These are phyloP conservation scores for Zasmidium citrigriseum DNA, from an alignment of 2,329 filamentous ascomycete species.

Conservation along the genomic window DNA sequence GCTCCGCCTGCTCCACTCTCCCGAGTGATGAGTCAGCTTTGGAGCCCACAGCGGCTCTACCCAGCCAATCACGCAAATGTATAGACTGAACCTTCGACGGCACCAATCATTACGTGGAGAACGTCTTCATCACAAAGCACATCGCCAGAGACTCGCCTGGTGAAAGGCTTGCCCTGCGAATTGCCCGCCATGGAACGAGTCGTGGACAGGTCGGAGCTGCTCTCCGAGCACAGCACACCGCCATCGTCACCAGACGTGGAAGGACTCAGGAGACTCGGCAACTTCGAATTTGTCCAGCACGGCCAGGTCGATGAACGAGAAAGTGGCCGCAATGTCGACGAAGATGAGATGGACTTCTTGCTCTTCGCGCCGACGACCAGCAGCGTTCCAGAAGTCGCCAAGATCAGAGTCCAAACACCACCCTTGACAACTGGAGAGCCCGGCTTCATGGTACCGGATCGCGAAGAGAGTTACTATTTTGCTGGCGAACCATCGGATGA, in stretches of 20 bases:
- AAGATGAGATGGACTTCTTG: conserved; percentile 22
- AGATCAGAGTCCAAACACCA: conserved; percentile 26
- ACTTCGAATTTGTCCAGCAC: conserved; percentile 23
- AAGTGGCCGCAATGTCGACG: neutral
- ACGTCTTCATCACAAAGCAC: neutral
- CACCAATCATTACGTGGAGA: neutral
- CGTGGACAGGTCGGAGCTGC: conserved; percentile 21
- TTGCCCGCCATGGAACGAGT: conserved; percentile 19
- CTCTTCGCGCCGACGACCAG: conserved; percentile 19
- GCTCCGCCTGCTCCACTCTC: no score
- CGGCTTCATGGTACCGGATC: conserved; percentile 17
- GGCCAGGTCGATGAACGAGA: neutral
- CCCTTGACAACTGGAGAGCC: conserved; percentile 11
- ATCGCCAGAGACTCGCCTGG: neutral
- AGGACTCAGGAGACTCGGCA: conserved; percentile 4
- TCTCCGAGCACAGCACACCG: conserved; percentile 12
- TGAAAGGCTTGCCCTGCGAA: neutral
- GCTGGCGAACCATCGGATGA: neutral
- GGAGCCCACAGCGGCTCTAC: no score
- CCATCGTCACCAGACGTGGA: conserved; percentile 14
- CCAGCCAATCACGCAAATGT: no score
- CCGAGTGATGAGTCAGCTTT: no score
- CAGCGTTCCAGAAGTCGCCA: conserved; percentile 8
- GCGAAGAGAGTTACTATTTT: conserved; percentile 25
- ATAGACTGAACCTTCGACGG: no score